A percentile compares a stretch with the other conserved stretches of the same genome.
phyloP scores from a whole-genome alignment of 345 rosid species.

The Pugionium dolabratum region DNA sequence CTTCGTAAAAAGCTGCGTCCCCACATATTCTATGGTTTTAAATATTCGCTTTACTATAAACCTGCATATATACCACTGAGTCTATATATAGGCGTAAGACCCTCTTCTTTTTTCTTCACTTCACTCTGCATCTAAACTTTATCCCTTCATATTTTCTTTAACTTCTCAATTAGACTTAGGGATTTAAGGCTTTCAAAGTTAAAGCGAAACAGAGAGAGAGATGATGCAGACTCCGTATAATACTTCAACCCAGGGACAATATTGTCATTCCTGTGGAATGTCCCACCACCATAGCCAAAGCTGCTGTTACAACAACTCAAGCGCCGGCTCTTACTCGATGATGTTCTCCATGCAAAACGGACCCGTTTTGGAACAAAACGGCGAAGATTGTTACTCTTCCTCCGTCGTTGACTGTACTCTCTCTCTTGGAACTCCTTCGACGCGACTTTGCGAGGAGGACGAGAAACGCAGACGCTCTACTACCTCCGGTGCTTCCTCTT shows the following conservation, averaged over 20 bases:
- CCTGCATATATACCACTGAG: slow-evolving; percentile 35
- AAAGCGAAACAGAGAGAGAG: slow-evolving; percentile 10
- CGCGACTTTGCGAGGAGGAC: slow-evolving; percentile 63
- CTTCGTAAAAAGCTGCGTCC: slow-evolving; percentile 42
- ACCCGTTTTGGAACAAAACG: slow-evolving; percentile 31
- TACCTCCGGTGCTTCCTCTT: slow-evolving; percentile 40
- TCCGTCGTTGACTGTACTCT: slow-evolving; percentile 83
- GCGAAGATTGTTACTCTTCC: slow-evolving; percentile 36
- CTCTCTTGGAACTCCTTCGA: slow-evolving; percentile 84
- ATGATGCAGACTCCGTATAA: slow-evolving; percentile 46
- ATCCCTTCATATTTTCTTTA: slow-evolving; percentile 8
- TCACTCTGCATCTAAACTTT: slow-evolving; percentile 27
- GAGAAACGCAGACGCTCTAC: slow-evolving; percentile 46
- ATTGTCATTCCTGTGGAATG: slow-evolving; percentile 43
- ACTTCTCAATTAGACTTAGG: not conserved
- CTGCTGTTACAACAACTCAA: slow-evolving; percentile 31
- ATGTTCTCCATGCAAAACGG: slow-evolving; percentile 40
- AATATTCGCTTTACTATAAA: slow-evolving; percentile 35
- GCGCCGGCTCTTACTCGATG: slow-evolving; percentile 37
- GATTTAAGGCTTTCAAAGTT: slow-evolving; percentile 22
- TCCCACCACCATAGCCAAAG: slow-evolving; percentile 40
- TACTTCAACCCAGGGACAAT: slow-evolving; percentile 42
- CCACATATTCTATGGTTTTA: slow-evolving; percentile 35
- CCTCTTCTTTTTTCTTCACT: slow-evolving; percentile 36
- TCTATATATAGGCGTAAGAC: slow-evolving; percentile 41